Evolutionary conservation across 768 basidiomycete species (phyloP).

Genomic region (Brasilioporus rufonigricans): DNA sequence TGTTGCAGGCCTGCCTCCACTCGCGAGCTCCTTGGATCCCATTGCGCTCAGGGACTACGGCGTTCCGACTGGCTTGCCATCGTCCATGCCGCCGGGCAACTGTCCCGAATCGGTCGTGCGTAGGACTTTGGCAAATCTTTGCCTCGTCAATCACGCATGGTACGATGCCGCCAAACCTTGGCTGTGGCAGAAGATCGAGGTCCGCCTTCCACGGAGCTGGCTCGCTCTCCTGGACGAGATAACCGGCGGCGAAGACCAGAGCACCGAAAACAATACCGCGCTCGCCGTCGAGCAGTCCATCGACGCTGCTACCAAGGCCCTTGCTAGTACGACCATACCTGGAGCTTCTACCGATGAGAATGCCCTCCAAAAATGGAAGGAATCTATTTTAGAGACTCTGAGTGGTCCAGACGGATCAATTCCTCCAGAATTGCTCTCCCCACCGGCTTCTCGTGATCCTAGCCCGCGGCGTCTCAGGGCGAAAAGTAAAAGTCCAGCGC

Average conservation of each 20-base stretch:
- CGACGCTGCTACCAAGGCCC: conserved; percentile 58
- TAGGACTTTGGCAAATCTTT: conserved; percentile 64
- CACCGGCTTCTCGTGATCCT: conserved; percentile 78
- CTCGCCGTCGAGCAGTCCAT: conserved; percentile 66
- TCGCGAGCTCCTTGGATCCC: conserved; percentile 66
- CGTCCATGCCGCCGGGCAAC: conserved; percentile 66
- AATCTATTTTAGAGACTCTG: conserved; percentile 57
- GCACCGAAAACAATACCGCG: conserved; percentile 51
- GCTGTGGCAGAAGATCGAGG: conserved; percentile 83
- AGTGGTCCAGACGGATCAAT: conserved; percentile 67
- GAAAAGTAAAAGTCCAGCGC: conserved; percentile 78
- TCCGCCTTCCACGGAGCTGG: conserved; percentile 83
- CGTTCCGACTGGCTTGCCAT: conserved; percentile 62
- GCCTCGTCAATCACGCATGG: conserved; percentile 76
- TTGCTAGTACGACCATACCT: conserved; percentile 42
- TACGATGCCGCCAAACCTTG: conserved; percentile 83
- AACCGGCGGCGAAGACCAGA: conserved; percentile 61
- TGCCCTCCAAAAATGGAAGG: conserved; percentile 51
- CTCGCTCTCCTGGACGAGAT: conserved; percentile 79
- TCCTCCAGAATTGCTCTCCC: conserved; percentile 72
- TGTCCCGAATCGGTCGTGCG: conserved; percentile 70
- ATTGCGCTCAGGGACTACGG: conserved; percentile 44
- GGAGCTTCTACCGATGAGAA: conserved; percentile 39
- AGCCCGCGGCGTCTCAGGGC: conserved; percentile 73
- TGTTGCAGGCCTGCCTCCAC: conserved; percentile 55